Base-by-base conservation (phyloP, 108 stramenopile species). In the Nitzschia sp. region DNA sequence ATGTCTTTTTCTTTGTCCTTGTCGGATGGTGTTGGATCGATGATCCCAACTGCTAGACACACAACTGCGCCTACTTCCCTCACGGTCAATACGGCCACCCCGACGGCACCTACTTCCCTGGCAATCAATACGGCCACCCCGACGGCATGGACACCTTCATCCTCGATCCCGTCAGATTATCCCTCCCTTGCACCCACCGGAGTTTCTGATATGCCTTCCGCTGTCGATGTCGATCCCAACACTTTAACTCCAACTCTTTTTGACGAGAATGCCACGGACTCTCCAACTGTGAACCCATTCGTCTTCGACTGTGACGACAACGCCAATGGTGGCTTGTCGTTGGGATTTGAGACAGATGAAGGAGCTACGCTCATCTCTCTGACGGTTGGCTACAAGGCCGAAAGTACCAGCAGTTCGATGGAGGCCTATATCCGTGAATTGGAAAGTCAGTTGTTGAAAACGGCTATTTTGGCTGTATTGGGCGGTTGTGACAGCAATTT, bases 361-460 rank as follows among this genome's bases (percentile, higher is more conserved):
- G 35, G 0, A 13, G 45, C 59, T 9, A 70, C 46, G 5, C 24
- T 36, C 27, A 31, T 77, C 19, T 55, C 38, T 25, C 30, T 77
- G 29, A 32, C 48, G 6, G 45, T 77, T 48, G 68, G 69, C 23
- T 77, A 77, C 48, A 29, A 26, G 28, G 76, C 45, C 29, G 76
- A 77, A 54, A 77, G 69, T 34, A 70, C 54, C 29, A 68, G 54
- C 51, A 64, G 32, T 46, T 57, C 59, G 0, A 59, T 46, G 34
- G 69, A 70, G 6, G 76, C 46, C 27, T 77, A 51, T 77, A 34
- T 38, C n/a, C 21, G 2, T 3, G 69, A 70, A 35, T 0, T 77
- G 62, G 76, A 65, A 38, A 13, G 34, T 13, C 28, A 4, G 3
- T 45, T 77, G 55, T 59, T 77, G 36, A 31, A 48, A 2, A 77